A percentile compares a stretch with the other conserved stretches of the same genome.
These are phyloP conservation scores for Cokeromyces recurvatus DNA, from an alignment of 371 early-diverging fungal genomes.

Conservation along the genomic window DNA sequence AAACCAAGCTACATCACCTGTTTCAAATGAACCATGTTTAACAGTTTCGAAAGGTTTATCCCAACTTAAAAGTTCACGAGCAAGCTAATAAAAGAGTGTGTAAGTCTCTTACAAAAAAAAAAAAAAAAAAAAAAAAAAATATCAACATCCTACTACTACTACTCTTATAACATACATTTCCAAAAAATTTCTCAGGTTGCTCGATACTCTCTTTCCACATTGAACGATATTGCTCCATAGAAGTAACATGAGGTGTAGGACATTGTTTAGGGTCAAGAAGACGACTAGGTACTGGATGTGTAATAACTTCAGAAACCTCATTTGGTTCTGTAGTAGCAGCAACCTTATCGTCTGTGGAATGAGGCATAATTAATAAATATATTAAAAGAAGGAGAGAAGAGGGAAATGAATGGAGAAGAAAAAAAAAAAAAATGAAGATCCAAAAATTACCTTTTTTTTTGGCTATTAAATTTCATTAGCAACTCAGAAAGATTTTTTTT, in stretches of 20 bases:
- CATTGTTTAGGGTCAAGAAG: slow-evolving; percentile 41
- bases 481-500: too few relatives aligned
- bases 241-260: slow-evolving; percentile 67
- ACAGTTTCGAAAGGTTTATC: slow-evolving; percentile 70
- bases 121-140: background rate
- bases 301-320: slow-evolving; percentile 11
- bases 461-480: too few relatives aligned
- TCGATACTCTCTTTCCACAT: slow-evolving; percentile 78
- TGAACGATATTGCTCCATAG: slow-evolving; percentile 72
- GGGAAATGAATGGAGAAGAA: background rate
- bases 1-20: slow-evolving; percentile 91
- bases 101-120: too few relatives aligned
- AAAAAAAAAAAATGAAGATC: background rate
- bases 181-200: slow-evolving; percentile 82
- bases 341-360: slow-evolving; percentile 1
- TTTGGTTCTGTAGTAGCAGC: background rate
- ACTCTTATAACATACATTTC: slow-evolving; percentile 53
- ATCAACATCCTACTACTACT: too few relatives aligned
- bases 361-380: slow-evolving; percentile 6
- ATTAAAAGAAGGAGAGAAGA: background rate
- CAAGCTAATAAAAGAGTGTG: slow-evolving; percentile 37
- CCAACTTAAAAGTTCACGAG: slow-evolving; percentile 74
- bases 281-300: slow-evolving; percentile 53
- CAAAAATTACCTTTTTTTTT: slow-evolving; percentile 2
- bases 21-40: slow-evolving; percentile 54